A percentile compares a stretch with the other conserved stretches of the same genome.
phyloP scores from a whole-genome alignment of 371 early-diverging fungal genomes.

The Mortierella sp. region DNA sequence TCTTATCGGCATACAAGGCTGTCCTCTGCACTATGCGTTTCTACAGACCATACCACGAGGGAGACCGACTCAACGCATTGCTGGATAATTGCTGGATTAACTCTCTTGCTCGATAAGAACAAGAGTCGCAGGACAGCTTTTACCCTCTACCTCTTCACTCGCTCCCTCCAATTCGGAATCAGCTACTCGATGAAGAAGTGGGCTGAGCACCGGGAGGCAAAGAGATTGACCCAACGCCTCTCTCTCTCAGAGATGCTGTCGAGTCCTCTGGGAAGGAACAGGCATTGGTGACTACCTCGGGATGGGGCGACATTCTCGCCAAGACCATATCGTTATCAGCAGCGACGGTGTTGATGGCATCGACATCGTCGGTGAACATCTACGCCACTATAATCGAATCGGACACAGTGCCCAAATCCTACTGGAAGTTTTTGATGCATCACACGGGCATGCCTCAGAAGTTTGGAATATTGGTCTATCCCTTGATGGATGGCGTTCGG shows the following conservation, averaged over 20 bases:
- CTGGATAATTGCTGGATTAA: conserved; percentile 81
- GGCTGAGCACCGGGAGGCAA: conserved; percentile 59
- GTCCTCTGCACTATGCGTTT: conserved; percentile 77
- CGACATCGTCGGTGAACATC: conserved; percentile 72
- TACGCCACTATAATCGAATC: conserved; percentile 71
- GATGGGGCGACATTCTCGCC: conserved; percentile 68
- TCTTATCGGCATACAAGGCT: conserved; percentile 83
- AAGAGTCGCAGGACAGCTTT: conserved; percentile 77
- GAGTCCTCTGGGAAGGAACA: conserved; percentile 10
- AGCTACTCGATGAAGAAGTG: conserved; percentile 75
- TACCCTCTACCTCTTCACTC: conserved; percentile 81
- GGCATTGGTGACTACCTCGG: conserved; percentile 4
- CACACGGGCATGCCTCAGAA: conserved; percentile 70
- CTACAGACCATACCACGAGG: conserved; percentile 59
- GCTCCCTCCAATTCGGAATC: conserved; percentile 77
- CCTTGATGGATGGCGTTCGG: conserved; percentile 53
- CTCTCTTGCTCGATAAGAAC: conserved; percentile 78
- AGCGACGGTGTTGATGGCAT: conserved; percentile 74
- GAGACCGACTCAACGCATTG: conserved; percentile 80
- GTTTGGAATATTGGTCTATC: conserved; percentile 64
- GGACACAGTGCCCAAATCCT: conserved; percentile 72
- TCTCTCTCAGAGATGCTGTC: conserved; percentile 20
- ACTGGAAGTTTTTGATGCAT: conserved; percentile 71
- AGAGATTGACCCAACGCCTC: conserved; percentile 16
- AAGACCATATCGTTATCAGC: conserved; percentile 62